phyloP scores from a whole-genome alignment of 2,329 filamentous ascomycete genomes.

The Fusarium oligoseptatum region DNA sequence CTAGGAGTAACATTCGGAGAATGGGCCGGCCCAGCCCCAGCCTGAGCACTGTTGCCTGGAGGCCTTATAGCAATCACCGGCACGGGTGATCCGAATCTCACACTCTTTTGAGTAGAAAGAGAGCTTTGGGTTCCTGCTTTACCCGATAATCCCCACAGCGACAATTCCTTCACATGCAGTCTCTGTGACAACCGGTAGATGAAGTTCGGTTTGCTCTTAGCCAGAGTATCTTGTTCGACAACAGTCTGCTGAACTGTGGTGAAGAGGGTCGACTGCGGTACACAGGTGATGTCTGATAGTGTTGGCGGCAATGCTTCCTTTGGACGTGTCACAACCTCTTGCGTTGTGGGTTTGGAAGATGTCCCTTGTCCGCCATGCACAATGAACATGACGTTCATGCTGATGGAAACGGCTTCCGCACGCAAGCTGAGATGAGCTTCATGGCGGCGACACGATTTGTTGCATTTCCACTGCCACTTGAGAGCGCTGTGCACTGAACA shows the following conservation, averaged over 20 bases:
- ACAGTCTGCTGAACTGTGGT: neutral
- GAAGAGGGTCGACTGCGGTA: neutral
- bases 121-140: neutral
- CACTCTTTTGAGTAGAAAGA: neutral
- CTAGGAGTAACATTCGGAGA: neutral
- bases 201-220: neutral
- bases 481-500: neutral
- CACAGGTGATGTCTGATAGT: neutral
- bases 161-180: neutral
- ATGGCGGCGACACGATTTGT: neutral
- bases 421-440: neutral
- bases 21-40: neutral
- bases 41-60: neutral
- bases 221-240: neutral
- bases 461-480: neutral
- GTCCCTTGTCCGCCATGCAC: neutral
- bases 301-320: neutral
- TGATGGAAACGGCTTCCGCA: neutral
- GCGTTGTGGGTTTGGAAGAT: neutral
- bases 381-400: neutral
- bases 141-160: neutral
- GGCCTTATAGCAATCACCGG: neutral
- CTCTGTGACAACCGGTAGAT: neutral
- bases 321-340: neutral
- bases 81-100: neutral